A percentile compares a stretch with the other conserved stretches of the same genome.
Conservation (phyloP, 1,139 yeast species). For the Arxiozyma slooffiae region DNA sequence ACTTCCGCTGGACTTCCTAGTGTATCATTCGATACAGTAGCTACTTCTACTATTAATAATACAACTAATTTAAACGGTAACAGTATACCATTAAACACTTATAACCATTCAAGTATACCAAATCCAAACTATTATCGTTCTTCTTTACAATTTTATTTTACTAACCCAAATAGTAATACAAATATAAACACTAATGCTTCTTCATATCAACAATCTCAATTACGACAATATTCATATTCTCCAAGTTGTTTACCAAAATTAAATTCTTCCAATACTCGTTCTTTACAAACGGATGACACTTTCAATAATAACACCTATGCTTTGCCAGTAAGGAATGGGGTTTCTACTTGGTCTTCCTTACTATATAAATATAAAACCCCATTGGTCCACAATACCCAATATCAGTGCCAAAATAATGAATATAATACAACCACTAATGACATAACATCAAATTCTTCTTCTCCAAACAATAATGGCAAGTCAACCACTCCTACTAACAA, state of each 20-base stretch:
- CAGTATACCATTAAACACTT: neutral
- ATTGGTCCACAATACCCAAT: neutral
- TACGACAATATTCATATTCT: constrained; percentile 1
- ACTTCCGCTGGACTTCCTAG: neutral
- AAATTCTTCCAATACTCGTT: neutral
- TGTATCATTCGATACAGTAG: neutral
- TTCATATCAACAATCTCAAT: neutral
- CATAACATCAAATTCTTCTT: neutral
- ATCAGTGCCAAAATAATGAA: neutral
- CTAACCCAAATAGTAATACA: neutral
- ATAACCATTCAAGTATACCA: neutral
- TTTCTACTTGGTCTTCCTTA: neutral
- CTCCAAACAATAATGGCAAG: neutral
- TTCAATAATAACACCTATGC: neutral
- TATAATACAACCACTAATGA: neutral
- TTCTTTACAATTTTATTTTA: neutral
- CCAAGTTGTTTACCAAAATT: neutral
- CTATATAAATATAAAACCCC: neutral
- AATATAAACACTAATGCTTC: neutral
- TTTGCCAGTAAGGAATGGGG: neutral
- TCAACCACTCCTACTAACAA: neutral
- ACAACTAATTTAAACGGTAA: neutral
- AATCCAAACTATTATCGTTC: neutral
- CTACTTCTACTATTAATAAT: neutral
- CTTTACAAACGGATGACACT: neutral